Percentiles rank a stretch among this genome's conserved stretches.
phyloP scores from a whole-genome alignment of 2,329 filamentous ascomycete species.

The Tothia fuscella region DNA sequence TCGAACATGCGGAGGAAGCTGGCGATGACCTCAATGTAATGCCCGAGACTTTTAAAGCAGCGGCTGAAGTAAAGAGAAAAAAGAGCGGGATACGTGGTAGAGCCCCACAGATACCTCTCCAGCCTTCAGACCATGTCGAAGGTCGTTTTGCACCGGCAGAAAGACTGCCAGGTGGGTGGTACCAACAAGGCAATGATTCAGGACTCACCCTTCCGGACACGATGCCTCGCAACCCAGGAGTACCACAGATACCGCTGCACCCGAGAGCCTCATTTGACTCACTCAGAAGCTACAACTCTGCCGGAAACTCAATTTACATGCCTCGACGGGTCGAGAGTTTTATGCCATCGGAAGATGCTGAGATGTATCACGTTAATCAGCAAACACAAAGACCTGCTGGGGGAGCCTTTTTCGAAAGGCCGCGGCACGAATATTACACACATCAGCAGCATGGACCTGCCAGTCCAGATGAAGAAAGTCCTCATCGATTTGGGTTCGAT shows the following conservation, averaged over 20 bases:
- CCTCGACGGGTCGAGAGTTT: constrained; percentile 61
- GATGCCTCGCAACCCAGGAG: constrained; percentile 32
- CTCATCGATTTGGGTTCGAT: background rate
- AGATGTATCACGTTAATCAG: constrained; percentile 61
- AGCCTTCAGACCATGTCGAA: constrained; percentile 63
- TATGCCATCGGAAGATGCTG: constrained; percentile 65
- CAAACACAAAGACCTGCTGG: constrained; percentile 31
- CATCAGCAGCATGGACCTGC: background rate
- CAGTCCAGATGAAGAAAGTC: background rate
- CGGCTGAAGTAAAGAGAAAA: constrained; percentile 33
- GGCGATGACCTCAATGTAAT: constrained; percentile 87
- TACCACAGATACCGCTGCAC: constrained; percentile 38
- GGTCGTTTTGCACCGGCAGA: constrained; percentile 67
- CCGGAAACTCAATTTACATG: constrained; percentile 49
- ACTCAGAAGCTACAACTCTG: constrained; percentile 45
- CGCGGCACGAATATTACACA: background rate
- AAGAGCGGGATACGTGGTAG: constrained; percentile 2
- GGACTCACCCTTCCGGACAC: constrained; percentile 43
- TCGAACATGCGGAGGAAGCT: constrained; percentile 62
- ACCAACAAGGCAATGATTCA: constrained; percentile 55
- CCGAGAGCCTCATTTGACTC: constrained; percentile 57
- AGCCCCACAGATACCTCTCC: constrained; percentile 40
- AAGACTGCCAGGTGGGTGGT: constrained; percentile 55
- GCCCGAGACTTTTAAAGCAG: constrained; percentile 64
- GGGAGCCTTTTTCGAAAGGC: constrained; percentile 27